Evolutionary conservation across 164 flowering plant species (phyloP), one percentile per base, ranked within the genome.

Genomic region (Liquidambar formosana): DNA sequence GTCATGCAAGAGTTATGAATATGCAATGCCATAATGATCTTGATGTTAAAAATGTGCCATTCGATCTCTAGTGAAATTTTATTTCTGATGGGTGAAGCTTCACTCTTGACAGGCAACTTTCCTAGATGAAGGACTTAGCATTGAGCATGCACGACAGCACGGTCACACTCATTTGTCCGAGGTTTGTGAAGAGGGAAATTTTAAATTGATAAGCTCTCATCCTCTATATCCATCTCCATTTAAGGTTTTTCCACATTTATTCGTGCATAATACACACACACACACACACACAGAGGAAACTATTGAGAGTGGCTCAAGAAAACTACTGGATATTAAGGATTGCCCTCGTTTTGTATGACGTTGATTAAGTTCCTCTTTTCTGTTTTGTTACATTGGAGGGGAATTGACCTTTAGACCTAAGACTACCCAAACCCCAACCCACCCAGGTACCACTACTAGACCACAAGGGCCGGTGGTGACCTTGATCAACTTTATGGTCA

Each of bases 151-250:
- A 64, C 82, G 88, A 56, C 74, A 88, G 68, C 97, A 80, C 77
- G 99, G 99, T 25, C 99, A 95, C 72, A 89, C 92, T 67, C 99
- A 95, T 79, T 60, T 95, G 66, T 81, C 68, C 70, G 98, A 95
- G 97, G 99, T 90, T 64, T 45, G 60, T 60, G 43, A 53, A 52
- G 12, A 3, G 33, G 2, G 41, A 33, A 6, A 33, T 33, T 33
- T 26, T 16, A 58, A 62, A 44, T 45, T 45, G 11, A 26, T 13
- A n/a, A 60, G 38, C 16, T 21, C 33, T 57, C 9, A 33, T 33
- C 41, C 41, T 2, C 41, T 33, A 33, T 33, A 33, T 33, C 41
- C 41, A 33, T 57, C 4, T 57, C 60, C 2, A 2, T 25, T 13
- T 57, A 26, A 57, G 60, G 16, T 1, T 5, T 54, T 41, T 28